Conservation (phyloP, 176 grass and related monocot species). For the Aegilops tauschii region DNA sequence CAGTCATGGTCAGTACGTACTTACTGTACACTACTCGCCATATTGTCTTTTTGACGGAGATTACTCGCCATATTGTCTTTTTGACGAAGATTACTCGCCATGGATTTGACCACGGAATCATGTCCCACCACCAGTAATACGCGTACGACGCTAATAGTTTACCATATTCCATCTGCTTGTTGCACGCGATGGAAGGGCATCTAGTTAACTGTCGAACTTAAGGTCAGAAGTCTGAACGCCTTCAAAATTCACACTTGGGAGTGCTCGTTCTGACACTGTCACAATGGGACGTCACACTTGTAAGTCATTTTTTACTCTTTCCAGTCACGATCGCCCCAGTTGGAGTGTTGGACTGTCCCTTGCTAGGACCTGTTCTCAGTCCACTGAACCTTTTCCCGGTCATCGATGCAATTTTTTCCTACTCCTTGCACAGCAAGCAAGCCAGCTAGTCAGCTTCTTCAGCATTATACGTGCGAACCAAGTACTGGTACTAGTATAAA, state of each 20-base stretch:
- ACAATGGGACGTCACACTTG: no score
- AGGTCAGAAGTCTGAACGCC: neutral
- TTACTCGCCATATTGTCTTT: neutral
- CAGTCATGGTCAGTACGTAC: neutral
- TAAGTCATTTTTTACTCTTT: neutral
- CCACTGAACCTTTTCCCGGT: neutral
- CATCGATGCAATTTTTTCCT: no score
- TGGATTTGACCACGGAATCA: neutral
- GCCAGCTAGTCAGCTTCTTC: neutral
- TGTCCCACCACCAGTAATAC: neutral
- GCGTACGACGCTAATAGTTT: neutral
- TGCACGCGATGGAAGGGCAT: neutral
- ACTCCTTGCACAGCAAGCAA: neutral
- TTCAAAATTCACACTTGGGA: neutral
- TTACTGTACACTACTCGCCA: neutral
- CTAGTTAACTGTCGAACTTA: neutral
- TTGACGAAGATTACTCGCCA: neutral
- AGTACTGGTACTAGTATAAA: neutral
- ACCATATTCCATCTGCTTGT: conserved; percentile 4
- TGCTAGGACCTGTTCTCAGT: neutral
- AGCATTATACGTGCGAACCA: neutral
- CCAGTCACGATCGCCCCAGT: neutral
- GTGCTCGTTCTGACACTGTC: neutral
- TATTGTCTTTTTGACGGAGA: neutral
- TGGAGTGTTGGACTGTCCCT: neutral